Evolutionary conservation across 2,329 filamentous ascomycete species (phyloP), one percentile per base, ranked within the genome.

Genomic region (Aspergillus pseudoglaucus): DNA sequence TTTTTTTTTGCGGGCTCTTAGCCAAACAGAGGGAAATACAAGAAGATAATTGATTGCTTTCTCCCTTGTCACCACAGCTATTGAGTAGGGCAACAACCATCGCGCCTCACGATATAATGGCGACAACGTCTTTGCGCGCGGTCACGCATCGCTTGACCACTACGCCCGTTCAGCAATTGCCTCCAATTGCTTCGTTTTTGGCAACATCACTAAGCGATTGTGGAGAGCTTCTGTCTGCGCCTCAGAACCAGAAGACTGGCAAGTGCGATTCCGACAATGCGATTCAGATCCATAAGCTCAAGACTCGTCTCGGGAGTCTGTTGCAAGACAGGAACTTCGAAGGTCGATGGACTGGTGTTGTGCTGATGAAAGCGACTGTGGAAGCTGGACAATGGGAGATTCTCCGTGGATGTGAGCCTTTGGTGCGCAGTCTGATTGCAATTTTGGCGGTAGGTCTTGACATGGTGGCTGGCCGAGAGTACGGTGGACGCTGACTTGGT

Each of bases 301-400:
- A 87, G 63, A 88, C 87, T 4, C 83, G 88, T 46, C 75, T 95
- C 50, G 84, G 82, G 1, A 83, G 86, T 10, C 75, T 96, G 12
- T 73, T 96, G 30, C 87, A 88, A 62, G 89, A 91, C 47, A 84
- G 84, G 49, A 88, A 74, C 42, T 65, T 81, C 2, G 82, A 90
- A 58, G 88, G 85, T 39, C 81, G 88, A 59, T 94, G 91, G 72
- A 79, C 84, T 15, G 90, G 85, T 6, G 81, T 87, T 39, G 83
- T 87, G 14, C 70, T 96, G 43, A 80, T 90, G 66, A 96, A 96
- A 71, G 81, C 87, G 3, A 75, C 84, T 4, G 75, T 95, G 39
- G 90, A 96, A 59, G 81, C 86, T 37, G 90, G 90, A 20, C 89
- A 89, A 41, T 89, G 87, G 82, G 88, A 94, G 61, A 81, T 86